Evolutionary conservation across 805 yeast genomes (phyloP), one percentile per base, ranked within the genome.

Genomic region (Monosporozyma aerobia): DNA sequence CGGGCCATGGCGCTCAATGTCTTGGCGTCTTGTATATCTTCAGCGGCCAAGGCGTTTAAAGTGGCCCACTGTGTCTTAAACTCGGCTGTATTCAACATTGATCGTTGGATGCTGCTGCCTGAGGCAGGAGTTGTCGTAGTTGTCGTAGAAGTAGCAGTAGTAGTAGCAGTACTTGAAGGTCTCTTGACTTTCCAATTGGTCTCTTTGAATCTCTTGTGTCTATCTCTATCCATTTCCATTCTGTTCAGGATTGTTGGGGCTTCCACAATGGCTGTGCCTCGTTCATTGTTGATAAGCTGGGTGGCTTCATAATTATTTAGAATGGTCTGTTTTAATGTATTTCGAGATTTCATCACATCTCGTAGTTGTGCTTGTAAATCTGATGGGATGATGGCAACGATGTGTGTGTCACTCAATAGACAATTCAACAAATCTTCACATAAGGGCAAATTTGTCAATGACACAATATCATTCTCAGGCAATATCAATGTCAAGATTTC

Each of bases 161-260:
- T 45, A 3, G 22, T 10, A 8, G n/a, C n/a, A n/a, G 32, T n/a
- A 25, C n/a, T 27, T 19, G 16, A 68, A 13, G 29, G 39, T 41
- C 59, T 51, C 6, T 53, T 52, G 1, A 55, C 81, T 9, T 82
- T 77, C 96, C 97, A 89, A 23, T 82, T 73, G 10, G 77, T 79
- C 61, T 92, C 97, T 59, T 90, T 89, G 13, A 85, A 78, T 57
- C 87, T 77, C 64, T 92, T 92, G 62, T 88, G 90, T 53, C 96
- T 74, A 65, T 92, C 99, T 59, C 99, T 74, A 65, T 92, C 98
- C 56, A 85, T 90, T 64, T 92, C 97, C 83, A 92, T 89, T 54
- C 98, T 73, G 39, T 80, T 76, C 16, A 89, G 64, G 16, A 87
- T 81, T 1, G 47, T 58, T 84, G 88, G 47, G 80, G 76, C 35